Base-by-base conservation (phyloP, 2,329 filamentous ascomycete species). In the Colletotrichum sp. region DNA sequence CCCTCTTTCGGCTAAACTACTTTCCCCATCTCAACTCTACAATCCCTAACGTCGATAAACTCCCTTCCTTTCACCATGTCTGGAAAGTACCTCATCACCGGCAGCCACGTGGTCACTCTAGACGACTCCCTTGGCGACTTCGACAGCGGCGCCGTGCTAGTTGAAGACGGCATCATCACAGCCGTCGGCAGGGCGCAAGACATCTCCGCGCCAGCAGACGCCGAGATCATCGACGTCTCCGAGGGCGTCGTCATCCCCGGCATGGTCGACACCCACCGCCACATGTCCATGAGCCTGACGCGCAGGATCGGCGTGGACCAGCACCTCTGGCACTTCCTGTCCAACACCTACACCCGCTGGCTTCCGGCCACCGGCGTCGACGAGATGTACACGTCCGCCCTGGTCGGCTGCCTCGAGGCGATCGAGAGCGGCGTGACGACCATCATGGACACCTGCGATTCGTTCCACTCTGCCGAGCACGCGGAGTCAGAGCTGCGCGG, bases 321-420 rank as follows among this genome's bases (percentile, higher is more conserved):
- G 28, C 58, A 30, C 7, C 18, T 61, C 15, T 30, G 26, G 58
- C 58, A 61, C 58, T 61, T 61, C 28, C 12, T 61, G 18, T 61
- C 58, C 28, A 61, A 61, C 28, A 61, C 58, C 18, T 61, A 34
- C 18, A 61, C 58, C 58, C 58, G 58, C 8, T 61, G 58, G 58
- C 58, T 61, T 0, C 58, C 58, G 58, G 58, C 58, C 16, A 61
- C 58, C 6, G 58, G 58, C 0, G 58, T 61, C 15, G 58, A 61
- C 5, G 58, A 61, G 28, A 61, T 61, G 58, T 30, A 32, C 15
- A 61, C 58, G 0, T 61, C 58, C 8, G 58, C 58, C 1, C 18
- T 61, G 9, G 28, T 61, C 28, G 58, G 58, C 58, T 26, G 24
- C 28, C 58, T 61, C 10, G 58, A 61, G 58, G 58, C 58, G 10